Conservation (phyloP, 768 basidiomycete species). For the Megacollybia marginata region DNA sequence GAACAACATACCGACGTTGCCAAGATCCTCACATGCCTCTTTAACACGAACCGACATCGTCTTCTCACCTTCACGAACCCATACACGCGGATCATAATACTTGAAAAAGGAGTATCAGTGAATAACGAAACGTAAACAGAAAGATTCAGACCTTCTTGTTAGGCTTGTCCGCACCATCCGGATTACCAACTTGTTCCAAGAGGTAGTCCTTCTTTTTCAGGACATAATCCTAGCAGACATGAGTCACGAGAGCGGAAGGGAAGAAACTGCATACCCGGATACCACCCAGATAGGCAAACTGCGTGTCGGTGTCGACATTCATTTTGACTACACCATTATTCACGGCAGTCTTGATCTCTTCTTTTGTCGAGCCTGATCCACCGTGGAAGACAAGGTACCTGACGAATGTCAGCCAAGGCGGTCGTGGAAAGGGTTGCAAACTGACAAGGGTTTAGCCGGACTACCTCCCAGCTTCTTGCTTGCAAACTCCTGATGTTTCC, state of each 20-base stretch:
- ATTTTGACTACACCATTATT: constrained; percentile 94
- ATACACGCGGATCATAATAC: constrained; percentile 95
- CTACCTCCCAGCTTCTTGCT: constrained; percentile 58
- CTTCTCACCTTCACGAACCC: constrained; percentile 99
- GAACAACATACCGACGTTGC: constrained; percentile 41
- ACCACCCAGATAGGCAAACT: constrained; percentile 85
- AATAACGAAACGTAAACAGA: not conserved
- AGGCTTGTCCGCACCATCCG: constrained; percentile 92
- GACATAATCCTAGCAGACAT: constrained; percentile 65
- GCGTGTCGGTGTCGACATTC: constrained; percentile 97
- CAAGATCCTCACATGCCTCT: constrained; percentile 88
- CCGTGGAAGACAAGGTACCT: constrained; percentile 99
- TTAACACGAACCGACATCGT: constrained; percentile 82
- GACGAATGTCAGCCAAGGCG: constrained; percentile 1
- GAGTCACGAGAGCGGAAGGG: not conserved
- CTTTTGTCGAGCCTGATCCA: constrained; percentile 94
- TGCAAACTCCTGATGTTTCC: constrained; percentile 82
- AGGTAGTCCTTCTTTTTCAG: constrained; percentile 83
- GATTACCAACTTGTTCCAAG: constrained; percentile 89
- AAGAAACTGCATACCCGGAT: constrained; percentile 49
- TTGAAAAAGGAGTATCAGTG: constrained; percentile 16
- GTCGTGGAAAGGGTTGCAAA: constrained; percentile 3
- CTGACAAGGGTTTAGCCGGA: constrained; percentile 75
- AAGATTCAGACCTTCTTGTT: constrained; percentile 82
- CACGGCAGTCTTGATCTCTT: constrained; percentile 92